Conservation (phyloP, 2,329 filamentous ascomycete species). For the Trichoderma sp. region DNA sequence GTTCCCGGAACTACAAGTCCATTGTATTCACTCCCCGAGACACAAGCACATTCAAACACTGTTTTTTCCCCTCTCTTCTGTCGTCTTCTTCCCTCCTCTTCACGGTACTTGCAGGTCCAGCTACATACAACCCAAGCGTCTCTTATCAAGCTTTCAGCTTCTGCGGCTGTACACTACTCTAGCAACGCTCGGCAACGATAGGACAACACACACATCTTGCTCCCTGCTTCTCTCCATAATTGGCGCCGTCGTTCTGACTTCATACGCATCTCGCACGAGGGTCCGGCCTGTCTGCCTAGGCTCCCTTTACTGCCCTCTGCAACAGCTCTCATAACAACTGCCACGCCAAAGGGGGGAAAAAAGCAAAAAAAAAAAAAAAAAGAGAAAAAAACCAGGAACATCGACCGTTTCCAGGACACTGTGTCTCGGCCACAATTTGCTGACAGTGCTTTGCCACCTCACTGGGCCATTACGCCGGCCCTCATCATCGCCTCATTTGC, state of each 20-base stretch:
- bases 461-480: conserved; percentile 22
- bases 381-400: neutral
- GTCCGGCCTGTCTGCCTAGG: conserved; percentile 5
- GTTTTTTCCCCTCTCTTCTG: conserved; percentile 21
- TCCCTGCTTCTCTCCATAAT: neutral
- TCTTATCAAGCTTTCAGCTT: neutral
- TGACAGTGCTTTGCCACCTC: conserved; percentile 27
- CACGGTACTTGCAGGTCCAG: conserved; percentile 3
- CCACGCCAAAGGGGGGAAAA: neutral
- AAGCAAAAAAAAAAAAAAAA: neutral
- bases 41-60: conserved; percentile 30
- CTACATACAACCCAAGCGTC: neutral
- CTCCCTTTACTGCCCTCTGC: conserved; percentile 8
- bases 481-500: conserved; percentile 28
- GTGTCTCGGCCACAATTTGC: conserved; percentile 20
- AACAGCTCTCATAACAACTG: neutral
- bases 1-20: conserved; percentile 32
- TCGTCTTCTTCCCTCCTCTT: conserved; percentile 26
- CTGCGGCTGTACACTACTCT: neutral
- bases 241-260: conserved; percentile 4
- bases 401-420: conserved; percentile 2
- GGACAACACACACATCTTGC: conserved; percentile 14
- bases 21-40: conserved; percentile 37
- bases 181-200: conserved; percentile 4
- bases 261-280: neutral